phyloP scores from a whole-genome alignment of 2,329 filamentous ascomycete genomes.

The Monosporascus sp. region DNA sequence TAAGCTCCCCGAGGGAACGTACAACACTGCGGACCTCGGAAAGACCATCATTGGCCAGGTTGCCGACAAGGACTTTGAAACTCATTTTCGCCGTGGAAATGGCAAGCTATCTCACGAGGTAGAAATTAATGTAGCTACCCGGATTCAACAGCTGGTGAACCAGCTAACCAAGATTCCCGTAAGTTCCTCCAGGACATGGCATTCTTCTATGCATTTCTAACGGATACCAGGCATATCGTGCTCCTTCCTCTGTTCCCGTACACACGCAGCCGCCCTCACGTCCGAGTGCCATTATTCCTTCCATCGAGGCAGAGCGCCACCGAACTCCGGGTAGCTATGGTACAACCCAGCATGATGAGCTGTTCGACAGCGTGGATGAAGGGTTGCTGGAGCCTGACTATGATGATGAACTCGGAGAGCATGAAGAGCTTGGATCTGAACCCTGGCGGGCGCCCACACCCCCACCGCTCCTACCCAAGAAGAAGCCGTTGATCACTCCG shows the following conservation, averaged over 20 bases:
- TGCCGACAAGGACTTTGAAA: conserved; percentile 17
- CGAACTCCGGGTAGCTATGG: neutral
- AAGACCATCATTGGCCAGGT: conserved; percentile 13
- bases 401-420: neutral
- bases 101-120: conserved; percentile 11
- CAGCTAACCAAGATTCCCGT: conserved; percentile 14
- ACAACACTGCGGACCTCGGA: conserved; percentile 18
- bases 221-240: conserved; percentile 14
- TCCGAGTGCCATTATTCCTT: neutral
- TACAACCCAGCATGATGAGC: neutral
- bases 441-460: conserved; percentile 2
- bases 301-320: neutral
- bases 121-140: conserved; percentile 13
- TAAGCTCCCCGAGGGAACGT: conserved; percentile 9
- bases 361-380: neutral
- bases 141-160: conserved; percentile 13
- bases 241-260: neutral
- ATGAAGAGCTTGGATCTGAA: neutral
- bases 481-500: conserved; percentile 7
- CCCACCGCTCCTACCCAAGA: conserved; percentile 5
- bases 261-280: neutral
- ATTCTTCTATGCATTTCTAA: neutral
- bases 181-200: conserved; percentile 3
- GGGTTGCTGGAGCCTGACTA: neutral
- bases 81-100: conserved; percentile 12